These are phyloP conservation scores for Cryphonectria radicalis DNA, from an alignment of 2,329 filamentous ascomycete genomes.

Conservation along the genomic window DNA sequence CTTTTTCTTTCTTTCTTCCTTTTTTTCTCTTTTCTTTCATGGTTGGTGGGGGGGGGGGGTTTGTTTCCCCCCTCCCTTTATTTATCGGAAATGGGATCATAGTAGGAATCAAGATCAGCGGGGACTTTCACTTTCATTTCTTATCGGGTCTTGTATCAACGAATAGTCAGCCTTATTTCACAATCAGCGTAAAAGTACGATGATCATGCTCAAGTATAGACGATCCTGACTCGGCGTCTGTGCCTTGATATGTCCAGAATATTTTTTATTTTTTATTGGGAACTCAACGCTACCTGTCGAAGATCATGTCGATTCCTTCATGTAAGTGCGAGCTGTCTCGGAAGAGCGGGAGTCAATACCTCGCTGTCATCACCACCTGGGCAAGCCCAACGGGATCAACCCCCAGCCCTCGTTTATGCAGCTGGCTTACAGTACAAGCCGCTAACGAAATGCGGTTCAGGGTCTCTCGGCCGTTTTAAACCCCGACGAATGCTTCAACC, in stretches of 20 bases:
- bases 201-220: not conserved
- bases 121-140: not conserved
- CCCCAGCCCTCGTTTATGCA: conserved; percentile 7
- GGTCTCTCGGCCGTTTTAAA: not conserved
- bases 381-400: not conserved
- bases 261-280: no score
- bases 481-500: not conserved
- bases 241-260: not conserved
- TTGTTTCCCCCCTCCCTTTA: no score
- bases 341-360: not conserved
- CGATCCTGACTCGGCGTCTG: not conserved
- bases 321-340: not conserved
- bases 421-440: conserved; percentile 15
- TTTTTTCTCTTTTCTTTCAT: no score
- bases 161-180: not conserved
- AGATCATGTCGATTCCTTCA: not conserved
- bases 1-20: no score
- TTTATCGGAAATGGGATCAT: not conserved
- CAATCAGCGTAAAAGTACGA: not conserved
- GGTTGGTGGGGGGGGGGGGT: no score
- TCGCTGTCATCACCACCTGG: not conserved
- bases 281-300: not conserved
- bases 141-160: not conserved
- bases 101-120: not conserved
- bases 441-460: not conserved